Conservation (phyloP, 2,329 filamentous ascomycete genomes). For the Sclerotinia sclerotiorum region DNA sequence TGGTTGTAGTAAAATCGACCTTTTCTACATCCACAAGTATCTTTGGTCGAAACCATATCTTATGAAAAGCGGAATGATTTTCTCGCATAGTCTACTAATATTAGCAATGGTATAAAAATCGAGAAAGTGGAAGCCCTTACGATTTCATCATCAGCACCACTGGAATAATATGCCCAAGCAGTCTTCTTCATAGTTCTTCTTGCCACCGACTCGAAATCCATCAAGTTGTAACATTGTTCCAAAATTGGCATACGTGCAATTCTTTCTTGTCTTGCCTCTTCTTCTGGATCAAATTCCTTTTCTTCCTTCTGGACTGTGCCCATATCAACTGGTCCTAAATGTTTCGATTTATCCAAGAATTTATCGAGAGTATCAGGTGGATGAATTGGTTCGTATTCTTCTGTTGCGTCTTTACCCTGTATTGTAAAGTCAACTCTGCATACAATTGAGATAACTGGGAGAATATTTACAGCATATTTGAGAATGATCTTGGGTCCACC, state of each 20-base stretch:
- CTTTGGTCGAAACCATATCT: slow-evolving; percentile 93
- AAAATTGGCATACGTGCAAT: slow-evolving; percentile 74
- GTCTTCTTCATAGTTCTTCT: slow-evolving; percentile 90
- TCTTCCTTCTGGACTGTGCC: slow-evolving; percentile 67
- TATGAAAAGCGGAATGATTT: slow-evolving; percentile 94
- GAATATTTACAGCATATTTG: slow-evolving; percentile 72
- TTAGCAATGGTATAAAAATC: slow-evolving; percentile 26
- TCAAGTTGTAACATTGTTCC: slow-evolving; percentile 86
- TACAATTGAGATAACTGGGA: neutral
- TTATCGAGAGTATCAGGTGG: slow-evolving; percentile 84
- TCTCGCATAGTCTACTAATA: slow-evolving; percentile 76
- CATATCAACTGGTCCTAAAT: slow-evolving; percentile 90
- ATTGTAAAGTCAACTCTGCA: neutral
- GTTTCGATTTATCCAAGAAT: slow-evolving; percentile 82
- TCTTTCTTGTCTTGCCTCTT: slow-evolving; percentile 72
- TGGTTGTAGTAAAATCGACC: slow-evolving; percentile 84
- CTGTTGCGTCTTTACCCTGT: slow-evolving; percentile 82
- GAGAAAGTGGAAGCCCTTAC: slow-evolving; percentile 47
- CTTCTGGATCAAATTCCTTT: slow-evolving; percentile 67
- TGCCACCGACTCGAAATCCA: slow-evolving; percentile 95
- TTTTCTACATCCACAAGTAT: slow-evolving; percentile 87
- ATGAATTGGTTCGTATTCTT: slow-evolving; percentile 86
- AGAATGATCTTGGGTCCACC: slow-evolving; percentile 91
- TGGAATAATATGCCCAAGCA: slow-evolving; percentile 97
- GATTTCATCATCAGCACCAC: slow-evolving; percentile 86